phyloP scores from a whole-genome alignment of 2,329 filamentous ascomycete genomes.

The Colletotrichum sp. region DNA sequence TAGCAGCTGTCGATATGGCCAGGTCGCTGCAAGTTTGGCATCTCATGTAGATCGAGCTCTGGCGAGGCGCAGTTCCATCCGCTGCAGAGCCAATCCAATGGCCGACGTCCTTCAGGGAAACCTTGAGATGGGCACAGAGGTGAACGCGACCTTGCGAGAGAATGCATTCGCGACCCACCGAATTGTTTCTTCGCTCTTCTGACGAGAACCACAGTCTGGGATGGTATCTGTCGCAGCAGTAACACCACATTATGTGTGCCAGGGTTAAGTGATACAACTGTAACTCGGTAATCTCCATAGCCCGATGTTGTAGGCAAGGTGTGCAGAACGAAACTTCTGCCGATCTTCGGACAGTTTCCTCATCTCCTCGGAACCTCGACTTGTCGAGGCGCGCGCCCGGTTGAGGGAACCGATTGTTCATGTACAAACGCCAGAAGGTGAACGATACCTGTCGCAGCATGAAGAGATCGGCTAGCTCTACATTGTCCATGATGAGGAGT shows the following conservation, averaged over 20 bases:
- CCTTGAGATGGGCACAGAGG: background rate
- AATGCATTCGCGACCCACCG: background rate
- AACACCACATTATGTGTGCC: background rate
- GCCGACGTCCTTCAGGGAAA: background rate
- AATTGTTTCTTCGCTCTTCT: background rate
- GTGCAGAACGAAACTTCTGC: background rate
- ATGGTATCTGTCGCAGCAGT: background rate
- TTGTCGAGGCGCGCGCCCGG: background rate
- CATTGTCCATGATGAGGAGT: background rate
- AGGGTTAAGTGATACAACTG: background rate
- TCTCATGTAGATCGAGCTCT: background rate
- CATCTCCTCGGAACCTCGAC: background rate
- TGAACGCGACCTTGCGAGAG: fast-evolving
- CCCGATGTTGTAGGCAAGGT: background rate
- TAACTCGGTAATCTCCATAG: fast-evolving
- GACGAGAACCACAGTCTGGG: background rate
- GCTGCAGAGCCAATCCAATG: fast-evolving
- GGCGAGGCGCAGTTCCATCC: fast-evolving
- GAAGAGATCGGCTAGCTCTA: background rate
- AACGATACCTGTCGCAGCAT: background rate
- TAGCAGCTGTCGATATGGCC: background rate
- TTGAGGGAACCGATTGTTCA: background rate
- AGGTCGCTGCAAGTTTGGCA: background rate
- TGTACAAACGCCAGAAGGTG: background rate
- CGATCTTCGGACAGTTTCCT: background rate